Evolutionary conservation across 78 protist species (phyloP).

Genomic region (Dictyostelium brefeldianum): DNA sequence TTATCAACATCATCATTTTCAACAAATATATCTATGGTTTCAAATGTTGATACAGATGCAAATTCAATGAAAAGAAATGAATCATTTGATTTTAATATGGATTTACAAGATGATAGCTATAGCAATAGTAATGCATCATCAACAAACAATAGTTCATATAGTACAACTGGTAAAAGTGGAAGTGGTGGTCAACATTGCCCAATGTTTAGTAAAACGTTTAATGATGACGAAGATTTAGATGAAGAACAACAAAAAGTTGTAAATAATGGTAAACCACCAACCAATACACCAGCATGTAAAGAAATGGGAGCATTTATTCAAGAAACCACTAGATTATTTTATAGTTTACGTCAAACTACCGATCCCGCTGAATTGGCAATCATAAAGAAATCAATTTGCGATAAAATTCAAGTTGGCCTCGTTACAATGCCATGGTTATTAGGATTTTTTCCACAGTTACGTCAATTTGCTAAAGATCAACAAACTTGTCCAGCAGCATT

Average conservation of each 20-base stretch:
- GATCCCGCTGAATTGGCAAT: slow-evolving; percentile 9
- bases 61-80: slow-evolving; percentile 39
- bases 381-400: slow-evolving; percentile 45
- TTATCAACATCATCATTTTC: not conserved
- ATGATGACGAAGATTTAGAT: not conserved
- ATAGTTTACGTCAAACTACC: slow-evolving; percentile 9
- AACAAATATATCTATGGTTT: not conserved
- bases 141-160: not conserved
- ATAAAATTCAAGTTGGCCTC: slow-evolving; percentile 19
- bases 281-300: not conserved
- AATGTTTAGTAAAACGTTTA: not conserved
- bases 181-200: not conserved
- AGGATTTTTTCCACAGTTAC: slow-evolving; percentile 58
- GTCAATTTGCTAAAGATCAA: slow-evolving; percentile 15
- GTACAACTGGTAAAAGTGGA: not conserved
- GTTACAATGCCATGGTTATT: slow-evolving; percentile 59
- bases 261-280: not conserved
- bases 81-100: slow-evolving; percentile 51
- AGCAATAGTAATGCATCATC: not conserved
- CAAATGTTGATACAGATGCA: not conserved
- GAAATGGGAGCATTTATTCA: slow-evolving; percentile 25
- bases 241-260: not conserved
- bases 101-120: not conserved
- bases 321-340: slow-evolving; percentile 41
- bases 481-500: slow-evolving; percentile 17